Conservation (phyloP, 257 asterid genomes). For the Voacanga thouarsii region DNA sequence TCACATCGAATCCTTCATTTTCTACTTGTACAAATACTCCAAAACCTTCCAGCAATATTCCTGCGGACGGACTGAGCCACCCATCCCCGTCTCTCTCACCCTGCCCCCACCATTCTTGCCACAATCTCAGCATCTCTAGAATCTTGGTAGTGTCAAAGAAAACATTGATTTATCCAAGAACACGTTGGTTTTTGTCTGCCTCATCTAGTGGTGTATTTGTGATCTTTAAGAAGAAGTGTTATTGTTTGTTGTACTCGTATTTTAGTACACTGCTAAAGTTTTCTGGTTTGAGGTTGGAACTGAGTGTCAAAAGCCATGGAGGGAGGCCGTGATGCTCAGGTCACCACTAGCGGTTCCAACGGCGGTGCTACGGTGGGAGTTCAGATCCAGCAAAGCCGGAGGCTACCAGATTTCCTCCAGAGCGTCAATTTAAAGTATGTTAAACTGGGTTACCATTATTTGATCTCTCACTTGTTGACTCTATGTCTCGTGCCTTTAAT, state of each 20-base stretch:
- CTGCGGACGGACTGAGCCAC: too few species aligned
- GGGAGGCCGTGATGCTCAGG: conserved; percentile 35
- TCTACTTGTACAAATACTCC: too few species aligned
- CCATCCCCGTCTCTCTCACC: too few species aligned
- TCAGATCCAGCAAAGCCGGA: conserved; percentile 59
- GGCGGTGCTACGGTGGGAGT: conserved; percentile 46
- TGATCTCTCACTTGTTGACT: conserved; percentile 66
- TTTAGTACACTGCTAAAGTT: background rate
- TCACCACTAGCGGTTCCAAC: conserved; percentile 3
- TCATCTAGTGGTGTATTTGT: background rate
- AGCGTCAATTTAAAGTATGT: conserved; percentile 83
- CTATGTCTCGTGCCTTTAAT: conserved; percentile 63
- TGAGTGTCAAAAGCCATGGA: conserved; percentile 30
- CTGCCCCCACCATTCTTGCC: background rate
- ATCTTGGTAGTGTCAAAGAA: background rate
- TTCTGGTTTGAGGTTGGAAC: background rate
- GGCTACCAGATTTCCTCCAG: conserved; percentile 75
- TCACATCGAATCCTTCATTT: too few species aligned
- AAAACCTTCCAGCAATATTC: too few species aligned
- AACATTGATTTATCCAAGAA: background rate
- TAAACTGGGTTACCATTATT: conserved; percentile 77
- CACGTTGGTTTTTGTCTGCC: background rate
- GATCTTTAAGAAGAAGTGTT: background rate
- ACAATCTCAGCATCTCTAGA: background rate
- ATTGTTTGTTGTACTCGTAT: background rate